Percentiles rank a stretch among this genome's conserved stretches.
Evolutionary conservation across 164 flowering plant species (phyloP).

Genomic region (Liquidambar formosana): DNA sequence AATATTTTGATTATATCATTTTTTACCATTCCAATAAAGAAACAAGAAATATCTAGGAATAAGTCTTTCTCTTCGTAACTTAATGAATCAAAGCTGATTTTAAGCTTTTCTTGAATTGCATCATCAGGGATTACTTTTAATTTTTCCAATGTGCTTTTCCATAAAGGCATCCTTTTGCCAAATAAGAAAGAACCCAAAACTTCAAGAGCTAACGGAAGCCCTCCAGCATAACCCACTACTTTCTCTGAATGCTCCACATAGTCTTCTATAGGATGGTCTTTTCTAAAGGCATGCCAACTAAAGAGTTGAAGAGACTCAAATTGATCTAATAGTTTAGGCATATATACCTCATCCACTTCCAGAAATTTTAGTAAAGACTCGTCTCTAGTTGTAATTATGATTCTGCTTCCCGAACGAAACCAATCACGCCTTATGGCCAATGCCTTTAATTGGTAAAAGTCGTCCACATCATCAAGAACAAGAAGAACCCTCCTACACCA

Average conservation of each 20-base stretch:
- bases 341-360: neutral
- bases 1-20: constrained; percentile 3
- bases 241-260: no score
- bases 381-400: constrained; percentile 11
- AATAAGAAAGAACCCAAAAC: constrained; percentile 13
- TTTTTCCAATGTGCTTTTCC: constrained; percentile 12
- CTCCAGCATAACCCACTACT: neutral
- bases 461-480: no score
- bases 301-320: neutral
- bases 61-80: constrained; percentile 8
- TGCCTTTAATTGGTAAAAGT: neutral
- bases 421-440: neutral
- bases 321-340: neutral
- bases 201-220: constrained; percentile 17
- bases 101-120: constrained; percentile 8
- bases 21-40: constrained; percentile 16
- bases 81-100: constrained; percentile 20
- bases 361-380: neutral
- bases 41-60: constrained; percentile 32
- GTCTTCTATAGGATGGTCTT: no score
- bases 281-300: neutral
- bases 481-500: neutral
- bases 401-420: constrained; percentile 12
- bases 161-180: constrained; percentile 2
- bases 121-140: neutral